A percentile compares a stretch with the other conserved stretches of the same genome.
Conservation (phyloP, 1,284 basidiomycete genomes). For the Puccinia horiana region DNA sequence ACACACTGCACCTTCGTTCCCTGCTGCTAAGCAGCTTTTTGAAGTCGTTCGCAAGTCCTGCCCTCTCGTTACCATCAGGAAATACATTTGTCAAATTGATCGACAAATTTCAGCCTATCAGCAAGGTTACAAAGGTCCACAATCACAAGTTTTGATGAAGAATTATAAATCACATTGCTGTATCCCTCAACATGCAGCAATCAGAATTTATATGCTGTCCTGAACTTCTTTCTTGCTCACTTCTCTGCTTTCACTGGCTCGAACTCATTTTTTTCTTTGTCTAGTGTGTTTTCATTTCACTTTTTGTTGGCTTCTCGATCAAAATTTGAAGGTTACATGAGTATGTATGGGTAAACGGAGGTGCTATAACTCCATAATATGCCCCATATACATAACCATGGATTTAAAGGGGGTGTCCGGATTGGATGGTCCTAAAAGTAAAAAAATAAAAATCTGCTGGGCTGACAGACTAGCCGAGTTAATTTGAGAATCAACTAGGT, state of each 20-base stretch:
- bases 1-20: neutral
- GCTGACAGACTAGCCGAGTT: no score
- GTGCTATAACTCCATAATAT: no score
- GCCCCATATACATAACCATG: neutral
- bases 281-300: neutral
- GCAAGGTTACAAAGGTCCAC: slow-evolving; percentile 24
- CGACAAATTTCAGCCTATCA: neutral
- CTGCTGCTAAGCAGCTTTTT: neutral
- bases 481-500: no score
- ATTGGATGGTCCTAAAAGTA: neutral
- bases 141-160: neutral
- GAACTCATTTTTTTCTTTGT: neutral
- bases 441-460: slow-evolving; percentile 24
- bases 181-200: neutral
- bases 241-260: neutral
- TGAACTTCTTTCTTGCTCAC: neutral
- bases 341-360: no score
- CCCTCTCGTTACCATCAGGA: neutral
- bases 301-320: neutral
- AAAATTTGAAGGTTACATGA: neutral
- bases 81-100: slow-evolving; percentile 3
- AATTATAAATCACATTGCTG: slow-evolving; percentile 14
- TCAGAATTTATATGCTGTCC: neutral
- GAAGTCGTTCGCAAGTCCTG: neutral
- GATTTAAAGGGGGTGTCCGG: neutral